Conservation (phyloP, 805 yeast species). For the Kazachstania martiniae region DNA sequence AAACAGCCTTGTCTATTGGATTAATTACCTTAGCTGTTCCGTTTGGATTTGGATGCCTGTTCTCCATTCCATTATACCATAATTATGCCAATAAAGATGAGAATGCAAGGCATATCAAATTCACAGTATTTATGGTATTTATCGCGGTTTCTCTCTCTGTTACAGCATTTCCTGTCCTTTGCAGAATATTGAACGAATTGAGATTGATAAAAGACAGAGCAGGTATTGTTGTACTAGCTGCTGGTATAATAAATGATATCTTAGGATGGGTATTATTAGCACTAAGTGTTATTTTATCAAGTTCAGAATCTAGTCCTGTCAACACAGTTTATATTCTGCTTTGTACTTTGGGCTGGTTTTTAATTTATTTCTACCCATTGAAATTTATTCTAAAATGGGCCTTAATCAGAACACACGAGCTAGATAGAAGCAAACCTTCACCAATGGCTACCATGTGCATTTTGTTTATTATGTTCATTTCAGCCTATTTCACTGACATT, state of each 20-base stretch:
- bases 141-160: slow-evolving; percentile 77
- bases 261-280: slow-evolving; percentile 77
- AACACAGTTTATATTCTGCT: slow-evolving; percentile 59
- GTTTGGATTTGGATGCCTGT: slow-evolving; percentile 66
- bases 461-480: slow-evolving; percentile 44
- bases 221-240: slow-evolving; percentile 64
- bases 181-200: slow-evolving; percentile 65
- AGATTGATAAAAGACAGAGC: slow-evolving; percentile 62
- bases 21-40: slow-evolving; percentile 66
- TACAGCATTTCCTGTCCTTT: slow-evolving; percentile 79
- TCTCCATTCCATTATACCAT: slow-evolving; percentile 57
- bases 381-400: slow-evolving; percentile 37
- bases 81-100: slow-evolving; percentile 34
- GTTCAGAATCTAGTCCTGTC: slow-evolving; percentile 50
- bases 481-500: slow-evolving; percentile 72
- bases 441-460: slow-evolving; percentile 48
- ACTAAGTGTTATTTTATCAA: slow-evolving; percentile 64
- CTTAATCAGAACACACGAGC: slow-evolving; percentile 41
- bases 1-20: slow-evolving; percentile 59
- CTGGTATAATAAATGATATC: slow-evolving; percentile 73
- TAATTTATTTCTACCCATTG: slow-evolving; percentile 48
- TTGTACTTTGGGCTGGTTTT: slow-evolving; percentile 58
- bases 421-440: slow-evolving; percentile 51
- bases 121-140: slow-evolving; percentile 69
- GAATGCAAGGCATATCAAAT: slow-evolving; percentile 32